These are phyloP conservation scores for Rehmannia glutinosa DNA, from an alignment of 257 asterid species.

Conservation along the genomic window DNA sequence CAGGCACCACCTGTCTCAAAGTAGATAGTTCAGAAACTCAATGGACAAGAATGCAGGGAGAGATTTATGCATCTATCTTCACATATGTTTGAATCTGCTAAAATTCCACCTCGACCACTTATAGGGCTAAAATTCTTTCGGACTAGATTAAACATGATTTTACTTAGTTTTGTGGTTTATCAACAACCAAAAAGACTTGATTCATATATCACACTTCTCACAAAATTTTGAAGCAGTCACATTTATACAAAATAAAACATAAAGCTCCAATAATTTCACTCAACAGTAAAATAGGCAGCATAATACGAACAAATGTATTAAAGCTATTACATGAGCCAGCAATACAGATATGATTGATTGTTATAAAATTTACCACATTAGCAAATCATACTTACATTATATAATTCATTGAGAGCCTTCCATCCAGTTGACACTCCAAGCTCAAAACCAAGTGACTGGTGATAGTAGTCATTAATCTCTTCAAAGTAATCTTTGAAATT, in stretches of 20 bases:
- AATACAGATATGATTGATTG: no score
- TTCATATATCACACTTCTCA: no score
- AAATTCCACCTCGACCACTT: no score
- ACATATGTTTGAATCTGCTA: background rate
- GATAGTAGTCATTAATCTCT: constrained; percentile 83
- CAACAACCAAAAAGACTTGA: no score
- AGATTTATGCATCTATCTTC: constrained; percentile 11
- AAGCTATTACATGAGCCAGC: no score
- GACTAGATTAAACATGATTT: background rate
- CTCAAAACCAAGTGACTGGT: constrained; percentile 73
- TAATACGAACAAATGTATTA: no score
- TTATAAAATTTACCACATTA: background rate
- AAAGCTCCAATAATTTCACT: no score
- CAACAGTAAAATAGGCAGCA: no score
- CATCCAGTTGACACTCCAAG: constrained; percentile 98
- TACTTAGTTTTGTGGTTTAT: no score
- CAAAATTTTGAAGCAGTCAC: no score
- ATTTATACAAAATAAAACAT: no score
- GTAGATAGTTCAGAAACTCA: background rate
- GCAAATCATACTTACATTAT: constrained; percentile 57
- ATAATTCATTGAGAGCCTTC: constrained; percentile 68
- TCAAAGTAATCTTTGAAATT: constrained; percentile 60
- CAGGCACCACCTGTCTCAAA: constrained; percentile 80
- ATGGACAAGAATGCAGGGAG: background rate
- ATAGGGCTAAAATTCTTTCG: no score